Evolutionary conservation across 176 grass and related monocot genomes (phyloP), one percentile per base, ranked within the genome.

Genomic region (Lolium perenne): DNA sequence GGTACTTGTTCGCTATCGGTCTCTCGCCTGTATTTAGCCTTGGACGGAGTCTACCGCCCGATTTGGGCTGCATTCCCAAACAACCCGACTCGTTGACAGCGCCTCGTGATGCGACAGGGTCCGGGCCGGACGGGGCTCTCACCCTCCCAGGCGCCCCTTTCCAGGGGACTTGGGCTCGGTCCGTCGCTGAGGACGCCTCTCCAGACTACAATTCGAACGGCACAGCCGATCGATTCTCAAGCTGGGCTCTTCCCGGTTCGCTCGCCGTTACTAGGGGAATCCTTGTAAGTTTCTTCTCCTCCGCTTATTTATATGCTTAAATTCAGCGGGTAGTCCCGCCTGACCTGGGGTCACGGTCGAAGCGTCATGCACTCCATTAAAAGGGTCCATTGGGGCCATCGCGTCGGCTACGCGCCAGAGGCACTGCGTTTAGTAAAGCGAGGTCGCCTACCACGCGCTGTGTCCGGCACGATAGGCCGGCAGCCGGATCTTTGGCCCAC

Each of bases 41-140:
- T 86, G 71, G 88, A 86, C 70, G 71, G 78, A 90, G 70, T 87
- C 72, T 81, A 87, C 77, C 67, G 49, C 82, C 55, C n/a, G 57
- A 89, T 80, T 87, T 47, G 82, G 88, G 82, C 89, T 91, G 79
- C 88, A 90, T 87, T 90, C 79, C 89, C 71, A 90, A 83, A 87
- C 84, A 90, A 83, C 84, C 89, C 62, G 79, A 88, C 81, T 86
- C 77, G 67, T 82, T 62, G 81, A 85, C 86, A 74, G 69, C 68
- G 76, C 89, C 89, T 91, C 81, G 60, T 88, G 89, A 68, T 83
- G 81, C 81, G 85, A 71, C 77, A 88, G 70, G 86, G 86, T 92
- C 90, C 83, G 79, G 73, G 86, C 86, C 78, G 83, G 90, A 92
- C 82, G 86, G 86, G 87, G 79, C 90, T 32, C 26, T 29, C 90